Percentiles rank a stretch among this genome's conserved stretches.
Evolutionary conservation across 148 eudicot genomes (phyloP).

Genomic region (Silene latifolia): DNA sequence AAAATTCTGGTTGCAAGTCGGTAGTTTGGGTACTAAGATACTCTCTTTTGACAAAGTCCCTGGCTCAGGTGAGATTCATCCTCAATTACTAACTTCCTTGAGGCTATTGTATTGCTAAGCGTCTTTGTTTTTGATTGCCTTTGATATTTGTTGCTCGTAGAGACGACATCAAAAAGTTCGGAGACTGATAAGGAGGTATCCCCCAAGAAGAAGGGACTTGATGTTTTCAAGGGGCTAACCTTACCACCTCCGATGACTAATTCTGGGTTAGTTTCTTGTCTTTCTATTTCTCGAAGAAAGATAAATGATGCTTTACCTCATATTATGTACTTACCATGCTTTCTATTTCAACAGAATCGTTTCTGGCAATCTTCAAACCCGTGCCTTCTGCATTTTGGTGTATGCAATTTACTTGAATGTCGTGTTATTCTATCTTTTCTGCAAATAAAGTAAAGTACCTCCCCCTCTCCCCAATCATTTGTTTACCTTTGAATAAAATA

Average conservation of each 20-base stretch:
- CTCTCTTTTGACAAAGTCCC: no score
- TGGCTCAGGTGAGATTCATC: no score
- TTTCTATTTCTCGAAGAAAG: neutral
- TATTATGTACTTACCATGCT: neutral
- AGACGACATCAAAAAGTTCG: no score
- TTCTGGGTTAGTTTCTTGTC: neutral
- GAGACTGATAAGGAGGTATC: neutral
- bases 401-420: neutral
- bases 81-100: no score
- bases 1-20: no score
- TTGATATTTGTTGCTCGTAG: no score
- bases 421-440: no score
- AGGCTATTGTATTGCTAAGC: no score
- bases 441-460: no score
- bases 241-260: neutral
- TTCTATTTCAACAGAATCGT: neutral
- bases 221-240: neutral
- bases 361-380: neutral
- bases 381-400: slow-evolving; percentile 5
- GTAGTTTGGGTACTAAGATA: no score
- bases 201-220: neutral
- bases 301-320: neutral
- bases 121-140: neutral
- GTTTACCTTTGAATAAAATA: neutral
- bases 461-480: no score